These are phyloP conservation scores for Candida xiaguanensis DNA, from an alignment of 805 yeast genomes.

Conservation along the genomic window DNA sequence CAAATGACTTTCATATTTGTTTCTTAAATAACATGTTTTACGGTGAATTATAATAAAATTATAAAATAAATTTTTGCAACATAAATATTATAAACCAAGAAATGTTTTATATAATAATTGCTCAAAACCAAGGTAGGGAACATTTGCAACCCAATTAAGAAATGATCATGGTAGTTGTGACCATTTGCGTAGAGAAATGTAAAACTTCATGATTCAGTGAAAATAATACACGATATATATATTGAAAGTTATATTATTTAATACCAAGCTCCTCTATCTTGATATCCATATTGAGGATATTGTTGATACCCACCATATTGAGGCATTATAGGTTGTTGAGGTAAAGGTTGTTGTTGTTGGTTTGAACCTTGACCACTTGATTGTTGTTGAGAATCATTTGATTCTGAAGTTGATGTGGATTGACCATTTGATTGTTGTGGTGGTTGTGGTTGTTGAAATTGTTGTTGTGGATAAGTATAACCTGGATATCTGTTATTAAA, in stretches of 20 bases:
- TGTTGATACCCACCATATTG: slow-evolving; percentile 46
- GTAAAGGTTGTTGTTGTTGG: slow-evolving; percentile 23
- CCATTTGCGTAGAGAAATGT: too few species aligned
- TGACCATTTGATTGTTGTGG: slow-evolving; percentile 4
- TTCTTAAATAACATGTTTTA: too few species aligned
- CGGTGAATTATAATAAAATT: not conserved
- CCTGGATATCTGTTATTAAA: slow-evolving; percentile 28
- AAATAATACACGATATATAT: slow-evolving; percentile 6
- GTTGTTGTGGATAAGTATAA: slow-evolving; percentile 28
- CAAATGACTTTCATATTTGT: too few species aligned
- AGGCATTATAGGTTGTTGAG: slow-evolving; percentile 38
- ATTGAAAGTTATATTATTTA: slow-evolving; percentile 14
- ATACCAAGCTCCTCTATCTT: slow-evolving; percentile 46
- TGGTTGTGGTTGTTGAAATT: slow-evolving; percentile 10
- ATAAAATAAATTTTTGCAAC: not conserved
- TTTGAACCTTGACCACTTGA: slow-evolving; percentile 4
- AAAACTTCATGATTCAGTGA: too few species aligned
- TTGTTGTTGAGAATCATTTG: slow-evolving; percentile 15
- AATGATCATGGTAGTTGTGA: too few species aligned
- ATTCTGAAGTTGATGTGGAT: slow-evolving; percentile 3
- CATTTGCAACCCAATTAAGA: too few species aligned
- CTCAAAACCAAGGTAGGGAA: too few species aligned
- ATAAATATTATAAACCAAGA: not conserved
- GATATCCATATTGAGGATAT: slow-evolving; percentile 46
- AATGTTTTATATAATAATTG: too few species aligned